phyloP scores from a whole-genome alignment of 2,329 filamentous ascomycete genomes.

The Nemania diffusa region DNA sequence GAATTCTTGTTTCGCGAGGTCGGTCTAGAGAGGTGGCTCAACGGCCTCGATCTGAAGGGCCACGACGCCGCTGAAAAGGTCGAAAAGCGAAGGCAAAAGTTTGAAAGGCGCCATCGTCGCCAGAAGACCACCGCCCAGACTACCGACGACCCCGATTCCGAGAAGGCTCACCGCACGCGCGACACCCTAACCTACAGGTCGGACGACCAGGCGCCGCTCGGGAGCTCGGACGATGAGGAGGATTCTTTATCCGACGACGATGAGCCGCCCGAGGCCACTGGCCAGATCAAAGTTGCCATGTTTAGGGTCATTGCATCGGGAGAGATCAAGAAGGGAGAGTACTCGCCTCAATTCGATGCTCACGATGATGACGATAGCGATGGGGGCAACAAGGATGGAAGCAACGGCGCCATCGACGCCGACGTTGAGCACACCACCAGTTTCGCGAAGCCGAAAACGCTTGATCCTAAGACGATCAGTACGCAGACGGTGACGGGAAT shows the following conservation, averaged over 20 bases:
- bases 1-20: constrained; percentile 98
- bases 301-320: constrained; percentile 95
- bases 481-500: constrained; percentile 99
- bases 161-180: constrained; percentile 56
- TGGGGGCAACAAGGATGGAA: constrained; percentile 61
- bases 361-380: constrained; percentile 85
- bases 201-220: constrained; percentile 78
- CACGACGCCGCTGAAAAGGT: constrained; percentile 90
- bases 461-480: constrained; percentile 97
- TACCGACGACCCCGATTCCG: constrained; percentile 51
- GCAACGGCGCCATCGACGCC: constrained; percentile 72
- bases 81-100: constrained; percentile 87
- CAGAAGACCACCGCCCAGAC: constrained; percentile 62
- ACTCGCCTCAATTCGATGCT: constrained; percentile 96
- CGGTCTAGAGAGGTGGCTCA: constrained; percentile 94
- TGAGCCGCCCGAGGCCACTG: constrained; percentile 90
- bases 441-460: constrained; percentile 94
- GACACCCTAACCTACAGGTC: constrained; percentile 83
- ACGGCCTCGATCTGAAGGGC: constrained; percentile 93
- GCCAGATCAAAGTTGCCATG: constrained; percentile 97
- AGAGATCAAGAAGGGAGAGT: constrained; percentile 97
- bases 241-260: constrained; percentile 78
- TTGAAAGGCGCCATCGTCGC: constrained; percentile 73
- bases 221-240: constrained; percentile 75
- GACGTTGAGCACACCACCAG: constrained; percentile 97